Conservation (phyloP, 2,329 filamentous ascomycete genomes). For the Magnaporthiopsis rhizophila region DNA sequence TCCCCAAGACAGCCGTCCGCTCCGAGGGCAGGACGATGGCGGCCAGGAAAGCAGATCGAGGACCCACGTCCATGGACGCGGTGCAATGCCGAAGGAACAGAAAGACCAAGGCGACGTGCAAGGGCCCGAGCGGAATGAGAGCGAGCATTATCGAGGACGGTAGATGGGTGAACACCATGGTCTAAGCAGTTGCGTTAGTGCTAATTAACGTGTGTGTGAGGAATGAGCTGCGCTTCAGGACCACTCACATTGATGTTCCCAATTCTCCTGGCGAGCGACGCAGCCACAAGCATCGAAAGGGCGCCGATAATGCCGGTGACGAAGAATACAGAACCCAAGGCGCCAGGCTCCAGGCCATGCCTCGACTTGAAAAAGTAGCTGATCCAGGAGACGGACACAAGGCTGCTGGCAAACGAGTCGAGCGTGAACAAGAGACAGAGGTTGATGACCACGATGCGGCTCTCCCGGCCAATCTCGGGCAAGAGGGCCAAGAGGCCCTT, state of each 20-base stretch:
- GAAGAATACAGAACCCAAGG: conserved; percentile 47
- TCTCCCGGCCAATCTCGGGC: conserved; percentile 49
- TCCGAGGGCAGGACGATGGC: conserved; percentile 56
- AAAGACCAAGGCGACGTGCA: conserved; percentile 34
- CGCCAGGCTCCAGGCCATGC: conserved; percentile 38
- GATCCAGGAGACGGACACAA: conserved; percentile 56
- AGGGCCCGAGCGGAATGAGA: conserved; percentile 34
- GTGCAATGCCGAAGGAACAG: conserved; percentile 54
- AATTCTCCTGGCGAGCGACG: conserved; percentile 45
- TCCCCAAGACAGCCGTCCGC: conserved; percentile 63
- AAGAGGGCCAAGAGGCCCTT: conserved; percentile 27
- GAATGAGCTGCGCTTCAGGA: background rate
- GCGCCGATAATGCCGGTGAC: conserved; percentile 43
- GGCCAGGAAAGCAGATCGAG: conserved; percentile 61
- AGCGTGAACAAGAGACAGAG: conserved; percentile 61
- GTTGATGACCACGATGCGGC: conserved; percentile 44
- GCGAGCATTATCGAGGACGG: conserved; percentile 59
- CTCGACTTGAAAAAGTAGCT: conserved; percentile 46
- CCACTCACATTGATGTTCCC: conserved; percentile 56
- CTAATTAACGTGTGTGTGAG: conserved; percentile 13
- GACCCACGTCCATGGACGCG: conserved; percentile 63
- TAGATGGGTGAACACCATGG: conserved; percentile 69
- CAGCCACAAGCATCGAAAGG: conserved; percentile 42
- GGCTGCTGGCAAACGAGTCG: conserved; percentile 62
- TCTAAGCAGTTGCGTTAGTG: conserved; percentile 29